Base-by-base conservation (phyloP, 179 eudicot genomes). In the Drosera spatulata region DNA sequence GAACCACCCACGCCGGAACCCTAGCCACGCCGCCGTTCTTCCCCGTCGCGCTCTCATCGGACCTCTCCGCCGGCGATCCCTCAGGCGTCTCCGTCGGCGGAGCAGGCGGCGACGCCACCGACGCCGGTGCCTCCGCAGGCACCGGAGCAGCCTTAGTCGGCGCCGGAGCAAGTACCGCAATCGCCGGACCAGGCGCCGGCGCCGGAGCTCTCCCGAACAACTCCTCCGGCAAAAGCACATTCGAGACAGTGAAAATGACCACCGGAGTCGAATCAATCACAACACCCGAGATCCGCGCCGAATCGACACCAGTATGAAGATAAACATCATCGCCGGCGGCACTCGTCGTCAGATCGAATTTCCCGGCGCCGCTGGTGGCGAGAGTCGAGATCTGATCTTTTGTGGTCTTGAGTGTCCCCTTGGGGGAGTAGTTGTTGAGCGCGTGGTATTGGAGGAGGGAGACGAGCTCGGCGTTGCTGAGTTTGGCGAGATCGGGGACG, bases 361-460 rank as follows among this genome's bases (percentile, higher is more conserved):
- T 91, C 0, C 87, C 91, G 40, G 73, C 81, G 50, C 82, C 90
- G 37, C 68, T 70, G 0, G 86, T 77, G 7, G 95, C 95, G 7
- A 91, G 61, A 0, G 98, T 91, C 4, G 64, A 33, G 3, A 88
- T 39, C 14, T 72, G 47, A 3, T 51, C 69, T 15, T 79, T 85
- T 0, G 79, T 55, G 2, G 80, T 68, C 54, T 86, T 89, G 48
- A 89, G 68, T 0, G 85, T 62, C 7, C 95, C 96, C 5, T 73
- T 66, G 2, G 96, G 96, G 2, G 80, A 51, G 79, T 89, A 89
- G 13, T 59, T 63, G 3, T 68, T 56, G 2, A 86, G 68, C 12
- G 97, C 95, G 61, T 86, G 97, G 45, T 63, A 89, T 57, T 79
- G 88, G 1, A 89, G 66, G 10, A 89, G 71, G 15, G 91, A 70